These are phyloP conservation scores for Pugionium dolabratum DNA, from an alignment of 345 rosid genomes.

Conservation along the genomic window DNA sequence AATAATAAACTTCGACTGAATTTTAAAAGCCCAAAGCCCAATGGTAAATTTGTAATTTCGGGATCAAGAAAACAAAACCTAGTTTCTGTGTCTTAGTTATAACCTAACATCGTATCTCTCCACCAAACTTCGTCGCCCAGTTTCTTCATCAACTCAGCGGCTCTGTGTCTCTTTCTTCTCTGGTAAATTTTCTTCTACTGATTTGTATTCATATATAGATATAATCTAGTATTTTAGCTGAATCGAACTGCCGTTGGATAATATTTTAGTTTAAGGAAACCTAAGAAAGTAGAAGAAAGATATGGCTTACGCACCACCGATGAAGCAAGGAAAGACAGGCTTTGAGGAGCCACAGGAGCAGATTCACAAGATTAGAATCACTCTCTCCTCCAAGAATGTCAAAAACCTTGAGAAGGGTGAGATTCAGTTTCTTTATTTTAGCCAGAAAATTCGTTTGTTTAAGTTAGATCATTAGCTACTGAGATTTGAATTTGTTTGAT, in stretches of 20 bases:
- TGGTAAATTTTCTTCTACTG: neutral
- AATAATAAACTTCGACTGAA: neutral
- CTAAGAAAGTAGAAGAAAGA: constrained; percentile 1
- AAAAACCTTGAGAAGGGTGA: constrained; percentile 74
- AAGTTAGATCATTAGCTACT: neutral
- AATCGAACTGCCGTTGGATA: neutral
- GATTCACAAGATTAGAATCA: constrained; percentile 74
- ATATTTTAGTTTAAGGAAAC: neutral
- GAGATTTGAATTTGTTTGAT: neutral
- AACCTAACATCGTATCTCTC: neutral
- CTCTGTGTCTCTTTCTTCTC: constrained; percentile 5
- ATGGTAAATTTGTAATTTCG: no score
- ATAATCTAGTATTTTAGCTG: neutral
- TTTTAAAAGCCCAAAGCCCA: neutral
- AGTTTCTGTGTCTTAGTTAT: constrained; percentile 14
- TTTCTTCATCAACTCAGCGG: constrained; percentile 36
- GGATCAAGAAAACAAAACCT: neutral
- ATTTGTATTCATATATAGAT: neutral
- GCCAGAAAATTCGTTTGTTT: neutral
- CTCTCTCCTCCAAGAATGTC: constrained; percentile 70
- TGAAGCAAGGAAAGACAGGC: constrained; percentile 59
- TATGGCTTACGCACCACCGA: constrained; percentile 50
- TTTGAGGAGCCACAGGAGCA: constrained; percentile 65
- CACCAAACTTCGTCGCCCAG: constrained; percentile 22
- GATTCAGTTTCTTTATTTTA: neutral